phyloP scores from a whole-genome alignment of 495 filamentous ascomycete genomes.

The Pyronema domesticum region DNA sequence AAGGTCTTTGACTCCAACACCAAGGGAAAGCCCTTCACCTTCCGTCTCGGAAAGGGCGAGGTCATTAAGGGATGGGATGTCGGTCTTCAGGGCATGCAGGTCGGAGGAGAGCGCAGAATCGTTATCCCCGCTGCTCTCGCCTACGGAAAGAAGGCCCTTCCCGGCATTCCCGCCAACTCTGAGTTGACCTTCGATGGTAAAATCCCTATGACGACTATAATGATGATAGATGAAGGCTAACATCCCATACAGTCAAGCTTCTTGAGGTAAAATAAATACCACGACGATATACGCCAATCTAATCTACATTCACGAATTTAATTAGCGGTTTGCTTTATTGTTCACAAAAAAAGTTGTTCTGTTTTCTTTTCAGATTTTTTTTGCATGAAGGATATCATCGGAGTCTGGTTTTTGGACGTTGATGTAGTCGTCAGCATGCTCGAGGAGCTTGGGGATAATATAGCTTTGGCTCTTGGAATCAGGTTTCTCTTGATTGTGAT shows the following conservation, averaged over 20 bases:
- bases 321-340: no score
- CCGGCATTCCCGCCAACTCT: conserved; percentile 78
- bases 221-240: neutral
- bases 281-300: neutral
- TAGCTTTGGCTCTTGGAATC: no score
- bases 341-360: no score
- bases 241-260: conserved; percentile 14
- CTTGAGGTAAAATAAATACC: conserved; percentile 19
- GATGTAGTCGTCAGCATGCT: no score
- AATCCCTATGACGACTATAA: conserved; percentile 8
- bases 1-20: conserved; percentile 97
- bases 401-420: no score
- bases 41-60: conserved; percentile 82
- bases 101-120: conserved; percentile 82
- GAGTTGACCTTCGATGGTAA: conserved; percentile 87
- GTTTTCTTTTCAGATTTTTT: no score
- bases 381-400: no score
- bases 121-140: conserved; percentile 67
- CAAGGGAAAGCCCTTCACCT: conserved; percentile 88
- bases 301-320: neutral
- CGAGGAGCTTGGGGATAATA: no score
- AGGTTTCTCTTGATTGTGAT: no score
- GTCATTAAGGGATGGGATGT: conserved; percentile 99
- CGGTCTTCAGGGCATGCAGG: conserved; percentile 75
- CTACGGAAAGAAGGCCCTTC: conserved; percentile 63